Conservation (phyloP, 2,329 filamentous ascomycete species). For the Colletotrichum liaoningense region DNA sequence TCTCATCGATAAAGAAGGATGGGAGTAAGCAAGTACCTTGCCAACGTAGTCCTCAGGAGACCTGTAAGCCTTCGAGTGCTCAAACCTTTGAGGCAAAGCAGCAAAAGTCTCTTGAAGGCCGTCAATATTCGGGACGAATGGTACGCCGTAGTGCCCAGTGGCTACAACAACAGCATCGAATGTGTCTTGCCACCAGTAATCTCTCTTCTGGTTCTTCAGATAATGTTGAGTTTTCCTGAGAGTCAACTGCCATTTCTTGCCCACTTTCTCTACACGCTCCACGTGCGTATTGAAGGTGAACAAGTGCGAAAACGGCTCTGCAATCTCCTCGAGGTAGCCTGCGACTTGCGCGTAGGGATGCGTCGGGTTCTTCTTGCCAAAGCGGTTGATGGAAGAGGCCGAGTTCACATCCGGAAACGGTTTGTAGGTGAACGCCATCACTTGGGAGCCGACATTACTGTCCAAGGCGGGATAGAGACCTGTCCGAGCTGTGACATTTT, state of each 20-base stretch:
- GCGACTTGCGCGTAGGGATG: slow-evolving; percentile 55
- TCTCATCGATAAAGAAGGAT: slow-evolving; percentile 25
- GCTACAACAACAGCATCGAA: slow-evolving; percentile 57
- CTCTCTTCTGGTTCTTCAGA: slow-evolving; percentile 51
- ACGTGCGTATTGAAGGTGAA: slow-evolving; percentile 64
- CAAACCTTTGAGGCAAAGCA: slow-evolving; percentile 49
- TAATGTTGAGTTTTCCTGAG: slow-evolving; percentile 55
- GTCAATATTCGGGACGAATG: slow-evolving; percentile 51
- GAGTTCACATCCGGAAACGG: slow-evolving; percentile 55
- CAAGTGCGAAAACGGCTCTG: slow-evolving; percentile 61
- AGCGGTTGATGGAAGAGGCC: slow-evolving; percentile 48
- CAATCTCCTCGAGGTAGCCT: slow-evolving; percentile 63
- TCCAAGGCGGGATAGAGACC: slow-evolving; percentile 60
- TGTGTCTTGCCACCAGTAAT: slow-evolving; percentile 51
- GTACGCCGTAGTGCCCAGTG: slow-evolving; percentile 53
- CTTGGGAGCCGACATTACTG: slow-evolving; percentile 65
- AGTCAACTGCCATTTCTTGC: slow-evolving; percentile 59
- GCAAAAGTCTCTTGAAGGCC: slow-evolving; percentile 52
- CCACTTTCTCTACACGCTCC: slow-evolving; percentile 60
- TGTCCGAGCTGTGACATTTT: slow-evolving; percentile 43
- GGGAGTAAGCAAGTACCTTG: slow-evolving; percentile 28
- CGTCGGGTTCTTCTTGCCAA: slow-evolving; percentile 58
- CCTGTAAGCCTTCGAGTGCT: slow-evolving; percentile 54
- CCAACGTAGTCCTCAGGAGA: slow-evolving; percentile 40
- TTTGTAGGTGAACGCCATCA: slow-evolving; percentile 68